Conservation (phyloP, 441 rosid species). For the Erodium trifolium region DNA sequence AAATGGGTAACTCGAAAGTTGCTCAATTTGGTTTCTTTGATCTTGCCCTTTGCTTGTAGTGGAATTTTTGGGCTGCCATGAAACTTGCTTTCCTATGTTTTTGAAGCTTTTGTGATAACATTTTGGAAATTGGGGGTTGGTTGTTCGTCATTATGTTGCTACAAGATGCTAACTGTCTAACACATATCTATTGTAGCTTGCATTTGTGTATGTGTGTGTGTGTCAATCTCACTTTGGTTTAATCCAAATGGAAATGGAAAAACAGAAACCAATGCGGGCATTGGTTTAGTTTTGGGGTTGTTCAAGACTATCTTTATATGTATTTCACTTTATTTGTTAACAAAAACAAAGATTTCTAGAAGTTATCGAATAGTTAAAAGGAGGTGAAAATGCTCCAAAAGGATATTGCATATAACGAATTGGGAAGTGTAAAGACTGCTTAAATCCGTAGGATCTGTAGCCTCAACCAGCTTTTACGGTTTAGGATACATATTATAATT, state of each 20-base stretch:
- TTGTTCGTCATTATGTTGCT: background rate
- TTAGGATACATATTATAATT: background rate
- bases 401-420: background rate
- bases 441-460: background rate
- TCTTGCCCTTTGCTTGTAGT: background rate
- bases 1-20: background rate
- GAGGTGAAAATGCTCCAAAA: background rate
- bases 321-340: too few species aligned
- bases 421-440: background rate
- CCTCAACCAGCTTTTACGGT: background rate
- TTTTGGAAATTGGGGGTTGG: background rate
- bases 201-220: background rate
- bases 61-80: background rate
- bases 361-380: background rate
- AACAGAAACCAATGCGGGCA: background rate
- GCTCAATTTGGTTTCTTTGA: constrained; percentile 1
- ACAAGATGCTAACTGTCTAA: background rate
- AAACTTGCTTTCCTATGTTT: background rate
- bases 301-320: too few species aligned
- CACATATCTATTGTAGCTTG: background rate
- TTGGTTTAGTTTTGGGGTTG: background rate
- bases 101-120: background rate
- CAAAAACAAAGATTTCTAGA: background rate
- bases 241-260: background rate
- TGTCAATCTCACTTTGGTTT: background rate